Evolutionary conservation across 1,139 yeast species (phyloP).

Genomic region (Pichia sp.): DNA sequence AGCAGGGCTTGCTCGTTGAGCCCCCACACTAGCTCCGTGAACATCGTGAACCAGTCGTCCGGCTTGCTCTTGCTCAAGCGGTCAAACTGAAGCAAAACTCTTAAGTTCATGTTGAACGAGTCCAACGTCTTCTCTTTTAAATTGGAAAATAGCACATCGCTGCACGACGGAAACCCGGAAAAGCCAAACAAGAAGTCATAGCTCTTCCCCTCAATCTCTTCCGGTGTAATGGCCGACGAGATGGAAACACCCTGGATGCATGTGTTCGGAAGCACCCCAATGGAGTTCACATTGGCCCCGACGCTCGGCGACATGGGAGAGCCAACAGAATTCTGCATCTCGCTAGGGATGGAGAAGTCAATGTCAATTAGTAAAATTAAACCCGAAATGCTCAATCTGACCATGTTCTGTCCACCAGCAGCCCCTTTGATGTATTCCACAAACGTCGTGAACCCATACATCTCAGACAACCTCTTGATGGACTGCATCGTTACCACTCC

Average conservation of each 20-base stretch:
- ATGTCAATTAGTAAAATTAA: slow-evolving; percentile 32
- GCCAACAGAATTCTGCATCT: slow-evolving; percentile 3
- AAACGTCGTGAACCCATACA: slow-evolving; percentile 35
- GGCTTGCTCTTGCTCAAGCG: slow-evolving; percentile 30
- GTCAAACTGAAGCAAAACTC: slow-evolving; percentile 32
- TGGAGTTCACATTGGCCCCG: neutral
- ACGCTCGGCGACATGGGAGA: slow-evolving; percentile 12
- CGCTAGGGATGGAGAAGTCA: slow-evolving; percentile 24
- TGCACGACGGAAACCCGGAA: slow-evolving; percentile 21
- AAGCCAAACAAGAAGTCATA: slow-evolving; percentile 27
- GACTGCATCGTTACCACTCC: slow-evolving; percentile 31
- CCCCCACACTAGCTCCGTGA: slow-evolving; percentile 27
- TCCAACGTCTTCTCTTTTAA: slow-evolving; percentile 29
- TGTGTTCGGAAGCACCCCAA: slow-evolving; percentile 6
- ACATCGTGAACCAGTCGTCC: slow-evolving; percentile 31
- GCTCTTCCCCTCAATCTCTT: slow-evolving; percentile 22
- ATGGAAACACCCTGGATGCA: slow-evolving; percentile 21
- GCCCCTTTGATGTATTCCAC: slow-evolving; percentile 21
- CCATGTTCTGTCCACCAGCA: neutral
- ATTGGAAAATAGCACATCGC: slow-evolving; percentile 26
- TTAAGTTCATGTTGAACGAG: slow-evolving; percentile 31
- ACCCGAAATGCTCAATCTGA: slow-evolving; percentile 23
- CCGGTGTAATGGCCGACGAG: slow-evolving; percentile 30
- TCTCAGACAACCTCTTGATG: slow-evolving; percentile 31
- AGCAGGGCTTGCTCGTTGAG: slow-evolving; percentile 19